A percentile compares a stretch with the other conserved stretches of the same genome.
These are phyloP conservation scores for Tuber umbilicatum DNA, from an alignment of 495 filamentous ascomycete species.

Conservation along the genomic window DNA sequence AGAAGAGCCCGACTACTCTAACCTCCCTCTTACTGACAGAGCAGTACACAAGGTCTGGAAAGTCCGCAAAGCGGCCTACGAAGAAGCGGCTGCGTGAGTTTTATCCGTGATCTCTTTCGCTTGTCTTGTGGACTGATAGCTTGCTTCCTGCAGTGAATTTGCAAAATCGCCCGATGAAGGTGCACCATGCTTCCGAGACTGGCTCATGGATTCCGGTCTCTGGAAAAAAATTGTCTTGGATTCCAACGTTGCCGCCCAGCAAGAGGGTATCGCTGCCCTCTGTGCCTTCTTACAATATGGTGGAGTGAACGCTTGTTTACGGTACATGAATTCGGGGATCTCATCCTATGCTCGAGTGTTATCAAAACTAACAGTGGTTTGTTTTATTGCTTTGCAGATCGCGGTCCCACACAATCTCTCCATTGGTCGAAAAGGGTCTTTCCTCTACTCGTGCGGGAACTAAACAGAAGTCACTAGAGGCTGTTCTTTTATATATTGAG, in stretches of 20 bases:
- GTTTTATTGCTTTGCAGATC: constrained; percentile 50
- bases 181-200: constrained; percentile 76
- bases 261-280: constrained; percentile 79
- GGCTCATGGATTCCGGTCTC: constrained; percentile 72
- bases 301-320: constrained; percentile 67
- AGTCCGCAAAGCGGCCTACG: constrained; percentile 90
- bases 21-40: constrained; percentile 38
- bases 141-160: constrained; percentile 48
- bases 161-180: constrained; percentile 79
- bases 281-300: constrained; percentile 87
- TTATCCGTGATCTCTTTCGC: neutral
- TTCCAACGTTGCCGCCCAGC: constrained; percentile 95
- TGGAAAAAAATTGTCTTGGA: constrained; percentile 92
- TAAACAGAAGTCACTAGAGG: constrained; percentile 80
- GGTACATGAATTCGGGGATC: constrained; percentile 45
- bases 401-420: constrained; percentile 61
- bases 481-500: constrained; percentile 81
- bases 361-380: constrained; percentile 19
- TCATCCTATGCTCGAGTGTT: constrained; percentile 10
- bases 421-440: constrained; percentile 88
- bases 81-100: constrained; percentile 57
- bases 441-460: constrained; percentile 77
- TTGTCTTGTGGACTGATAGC: constrained; percentile 6
- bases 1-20: constrained; percentile 42
- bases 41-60: constrained; percentile 75